phyloP scores from a whole-genome alignment of 192 early-diverging fungal species.

The Coemansia biformis region DNA sequence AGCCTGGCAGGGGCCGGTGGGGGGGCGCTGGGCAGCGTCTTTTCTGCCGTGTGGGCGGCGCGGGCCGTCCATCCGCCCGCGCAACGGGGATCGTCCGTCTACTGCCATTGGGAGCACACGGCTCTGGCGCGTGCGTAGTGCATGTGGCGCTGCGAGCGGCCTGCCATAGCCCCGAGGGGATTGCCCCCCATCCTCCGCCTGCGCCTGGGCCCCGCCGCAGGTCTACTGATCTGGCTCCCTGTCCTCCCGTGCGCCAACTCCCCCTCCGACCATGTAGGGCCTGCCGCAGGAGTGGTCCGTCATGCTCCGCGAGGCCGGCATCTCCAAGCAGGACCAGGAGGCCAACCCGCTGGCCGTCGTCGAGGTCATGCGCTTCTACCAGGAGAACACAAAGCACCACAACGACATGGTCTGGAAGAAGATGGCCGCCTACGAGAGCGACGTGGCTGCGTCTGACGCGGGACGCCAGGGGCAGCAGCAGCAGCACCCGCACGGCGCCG shows the following conservation, averaged over 20 bases:
- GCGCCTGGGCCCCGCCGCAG: too few species aligned
- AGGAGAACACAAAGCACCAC: slow-evolving; percentile 55
- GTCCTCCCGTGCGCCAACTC: too few species aligned
- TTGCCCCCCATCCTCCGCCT: too few species aligned
- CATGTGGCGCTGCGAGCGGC: not conserved
- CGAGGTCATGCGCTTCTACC: slow-evolving; percentile 81
- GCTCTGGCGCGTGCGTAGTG: not conserved
- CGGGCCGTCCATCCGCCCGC: too few species aligned
- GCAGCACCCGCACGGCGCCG: slow-evolving; percentile 10
- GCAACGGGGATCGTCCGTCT: slow-evolving; percentile 4
- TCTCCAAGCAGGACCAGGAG: slow-evolving; percentile 89
- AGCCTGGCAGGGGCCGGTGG: not conserved
- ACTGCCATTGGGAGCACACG: slow-evolving; percentile 3
- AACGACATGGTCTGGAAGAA: slow-evolving; percentile 48
- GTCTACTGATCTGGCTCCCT: too few species aligned
- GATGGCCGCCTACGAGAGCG: slow-evolving; percentile 34
- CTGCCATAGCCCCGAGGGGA: too few species aligned
- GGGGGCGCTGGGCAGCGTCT: not conserved
- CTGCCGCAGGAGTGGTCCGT: slow-evolving; percentile 91
- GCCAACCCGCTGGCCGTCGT: slow-evolving; percentile 86
- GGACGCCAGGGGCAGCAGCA: slow-evolving; percentile 25
- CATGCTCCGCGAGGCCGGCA: slow-evolving; percentile 88
- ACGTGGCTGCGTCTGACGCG: slow-evolving; percentile 21
- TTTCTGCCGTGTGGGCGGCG: too few species aligned
- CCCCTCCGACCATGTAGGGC: slow-evolving; percentile 66